phyloP scores from a whole-genome alignment of 371 early-diverging fungal species.

The Chytridium lagenaria region DNA sequence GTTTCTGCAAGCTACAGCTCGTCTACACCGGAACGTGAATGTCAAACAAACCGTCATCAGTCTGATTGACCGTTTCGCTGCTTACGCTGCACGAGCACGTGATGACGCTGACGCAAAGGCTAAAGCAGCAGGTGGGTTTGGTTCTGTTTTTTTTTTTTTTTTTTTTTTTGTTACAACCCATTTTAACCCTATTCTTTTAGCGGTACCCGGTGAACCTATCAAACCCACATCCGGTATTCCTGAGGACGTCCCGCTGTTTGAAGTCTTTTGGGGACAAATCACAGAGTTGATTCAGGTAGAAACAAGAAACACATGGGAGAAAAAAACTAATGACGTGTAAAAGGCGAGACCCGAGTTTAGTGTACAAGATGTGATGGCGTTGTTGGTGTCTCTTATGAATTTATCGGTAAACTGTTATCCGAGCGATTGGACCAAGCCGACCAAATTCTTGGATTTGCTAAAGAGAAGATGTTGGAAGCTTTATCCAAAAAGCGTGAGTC shows the following conservation, averaged over 20 bases:
- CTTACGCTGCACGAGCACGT: slow-evolving; percentile 75
- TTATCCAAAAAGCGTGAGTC: slow-evolving; percentile 42
- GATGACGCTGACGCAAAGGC: slow-evolving; percentile 45
- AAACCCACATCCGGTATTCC: slow-evolving; percentile 69
- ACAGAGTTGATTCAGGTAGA: slow-evolving; percentile 83
- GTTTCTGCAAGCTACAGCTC: slow-evolving; percentile 87
- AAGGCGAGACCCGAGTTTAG: slow-evolving; percentile 90
- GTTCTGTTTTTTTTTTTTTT: not conserved
- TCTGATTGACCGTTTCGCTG: slow-evolving; percentile 87
- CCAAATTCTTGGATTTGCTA: slow-evolving; percentile 84
- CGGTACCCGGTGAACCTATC: not conserved
- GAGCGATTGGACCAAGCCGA: slow-evolving; percentile 85
- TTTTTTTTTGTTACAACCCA: no score
- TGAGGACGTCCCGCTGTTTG: slow-evolving; percentile 85
- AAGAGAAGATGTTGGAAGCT: slow-evolving; percentile 46
- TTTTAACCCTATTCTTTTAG: slow-evolving; percentile 11
- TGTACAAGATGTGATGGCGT: slow-evolving; percentile 85
- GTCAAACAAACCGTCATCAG: slow-evolving; percentile 93
- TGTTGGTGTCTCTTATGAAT: slow-evolving; percentile 84
- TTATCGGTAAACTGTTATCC: slow-evolving; percentile 94
- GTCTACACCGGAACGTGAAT: slow-evolving; percentile 88
- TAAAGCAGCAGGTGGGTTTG: slow-evolving; percentile 28
- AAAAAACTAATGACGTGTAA: no score
- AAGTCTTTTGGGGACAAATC: slow-evolving; percentile 94
- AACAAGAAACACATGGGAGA: not conserved